These are phyloP conservation scores for Saccharomycopsis javanensis DNA, from an alignment of 805 yeast species.

Conservation along the genomic window DNA sequence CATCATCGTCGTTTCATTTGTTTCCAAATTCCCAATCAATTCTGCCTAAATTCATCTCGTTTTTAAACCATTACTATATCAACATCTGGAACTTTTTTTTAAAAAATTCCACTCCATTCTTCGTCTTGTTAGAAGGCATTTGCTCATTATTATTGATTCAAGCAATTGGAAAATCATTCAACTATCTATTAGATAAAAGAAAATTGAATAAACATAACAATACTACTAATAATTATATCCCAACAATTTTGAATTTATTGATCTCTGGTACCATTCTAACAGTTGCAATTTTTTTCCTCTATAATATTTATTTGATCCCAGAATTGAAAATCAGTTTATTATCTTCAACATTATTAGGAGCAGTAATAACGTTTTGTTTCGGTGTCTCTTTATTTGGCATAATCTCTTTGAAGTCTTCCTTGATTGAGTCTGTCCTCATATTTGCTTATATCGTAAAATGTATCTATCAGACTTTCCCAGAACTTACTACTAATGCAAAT, in stretches of 20 bases:
- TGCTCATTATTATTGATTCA: slow-evolving; percentile 89
- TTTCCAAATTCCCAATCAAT: slow-evolving; percentile 8
- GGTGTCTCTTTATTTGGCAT: slow-evolving; percentile 79
- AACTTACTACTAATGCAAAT: slow-evolving; percentile 51
- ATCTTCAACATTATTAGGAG: slow-evolving; percentile 79
- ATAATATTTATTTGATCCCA: slow-evolving; percentile 74
- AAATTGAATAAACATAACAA: background rate
- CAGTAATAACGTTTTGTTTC: slow-evolving; percentile 64
- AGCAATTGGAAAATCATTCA: slow-evolving; percentile 75
- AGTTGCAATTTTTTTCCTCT: slow-evolving; percentile 64
- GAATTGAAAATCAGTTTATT: slow-evolving; percentile 53
- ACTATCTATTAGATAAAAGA: slow-evolving; percentile 45
- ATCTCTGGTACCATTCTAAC: slow-evolving; percentile 69
- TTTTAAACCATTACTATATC: slow-evolving; percentile 32
- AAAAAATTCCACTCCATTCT: slow-evolving; percentile 76
- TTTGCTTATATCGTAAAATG: slow-evolving; percentile 90
- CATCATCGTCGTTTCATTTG: background rate
- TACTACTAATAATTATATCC: background rate
- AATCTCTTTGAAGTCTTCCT: slow-evolving; percentile 72
- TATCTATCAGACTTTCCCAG: slow-evolving; percentile 87
- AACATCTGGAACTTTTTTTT: slow-evolving; percentile 56
- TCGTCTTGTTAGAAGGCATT: slow-evolving; percentile 85
- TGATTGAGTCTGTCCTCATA: slow-evolving; percentile 78
- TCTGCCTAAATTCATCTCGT: slow-evolving; percentile 4
- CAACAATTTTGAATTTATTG: slow-evolving; percentile 46